phyloP scores from a whole-genome alignment of 805 yeast species.

The Millerozyma miso region DNA sequence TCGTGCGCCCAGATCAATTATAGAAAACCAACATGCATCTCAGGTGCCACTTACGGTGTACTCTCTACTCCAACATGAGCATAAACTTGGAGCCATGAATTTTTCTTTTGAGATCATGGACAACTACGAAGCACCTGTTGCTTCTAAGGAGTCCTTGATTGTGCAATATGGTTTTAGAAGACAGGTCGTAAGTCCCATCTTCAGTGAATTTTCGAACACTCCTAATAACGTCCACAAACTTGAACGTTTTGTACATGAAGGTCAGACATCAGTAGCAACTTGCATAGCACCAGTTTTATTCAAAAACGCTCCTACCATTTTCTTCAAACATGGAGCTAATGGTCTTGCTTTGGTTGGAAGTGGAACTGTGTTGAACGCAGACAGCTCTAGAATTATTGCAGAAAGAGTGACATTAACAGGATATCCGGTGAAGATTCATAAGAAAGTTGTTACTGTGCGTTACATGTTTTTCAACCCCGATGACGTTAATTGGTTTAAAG shows the following conservation, averaged over 20 bases:
- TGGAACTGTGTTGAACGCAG: constrained; percentile 85
- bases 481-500: constrained; percentile 85
- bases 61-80: constrained; percentile 80
- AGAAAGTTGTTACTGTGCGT: constrained; percentile 83
- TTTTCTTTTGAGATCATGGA: constrained; percentile 85
- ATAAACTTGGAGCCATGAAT: constrained; percentile 77
- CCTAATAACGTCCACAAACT: constrained; percentile 84
- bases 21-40: constrained; percentile 40
- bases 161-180: constrained; percentile 95
- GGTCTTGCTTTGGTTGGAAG: constrained; percentile 73
- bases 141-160: constrained; percentile 73
- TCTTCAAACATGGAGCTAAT: constrained; percentile 58
- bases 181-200: constrained; percentile 74
- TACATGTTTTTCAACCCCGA: constrained; percentile 95
- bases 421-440: constrained; percentile 92
- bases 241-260: constrained; percentile 80
- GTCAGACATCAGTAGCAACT: constrained; percentile 67
- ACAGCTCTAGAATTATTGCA: constrained; percentile 78
- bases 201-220: constrained; percentile 71
- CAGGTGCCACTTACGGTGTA: constrained; percentile 58
- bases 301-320: constrained; percentile 79
- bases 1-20: constrained; percentile 47
- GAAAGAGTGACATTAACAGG: constrained; percentile 91
- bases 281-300: constrained; percentile 84
- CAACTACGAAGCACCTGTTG: constrained; percentile 79